A percentile compares a stretch with the other conserved stretches of the same genome.
Evolutionary conservation across 139 green algal species (phyloP).

Genomic region (Coelastrella sp.): DNA sequence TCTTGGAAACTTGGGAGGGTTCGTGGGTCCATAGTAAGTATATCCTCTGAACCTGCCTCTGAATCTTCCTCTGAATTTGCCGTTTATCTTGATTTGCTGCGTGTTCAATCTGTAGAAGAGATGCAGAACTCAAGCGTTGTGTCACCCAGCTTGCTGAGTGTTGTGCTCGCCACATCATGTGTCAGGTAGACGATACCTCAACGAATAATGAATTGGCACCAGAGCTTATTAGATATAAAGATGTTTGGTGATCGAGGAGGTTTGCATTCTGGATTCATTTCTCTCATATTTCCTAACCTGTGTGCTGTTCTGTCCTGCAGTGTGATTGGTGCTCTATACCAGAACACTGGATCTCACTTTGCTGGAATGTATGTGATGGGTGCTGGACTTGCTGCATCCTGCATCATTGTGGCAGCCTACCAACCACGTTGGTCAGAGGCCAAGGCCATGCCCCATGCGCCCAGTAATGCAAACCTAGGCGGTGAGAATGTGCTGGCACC

Average conservation of each 20-base stretch:
- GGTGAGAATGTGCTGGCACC: not conserved
- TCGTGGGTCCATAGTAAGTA: slow-evolving; percentile 42
- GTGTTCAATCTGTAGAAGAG: too few species aligned
- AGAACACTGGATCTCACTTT: slow-evolving; percentile 3
- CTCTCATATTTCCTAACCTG: not conserved
- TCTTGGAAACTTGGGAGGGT: slow-evolving; percentile 44
- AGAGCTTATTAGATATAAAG: not conserved
- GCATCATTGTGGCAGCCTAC: slow-evolving; percentile 28
- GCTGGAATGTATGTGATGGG: slow-evolving; percentile 48
- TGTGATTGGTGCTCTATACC: slow-evolving; percentile 35
- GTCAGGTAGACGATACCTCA: too few species aligned
- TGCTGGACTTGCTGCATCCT: slow-evolving; percentile 21
- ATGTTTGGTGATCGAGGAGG: not conserved
- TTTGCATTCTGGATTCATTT: not conserved
- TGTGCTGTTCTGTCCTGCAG: not conserved
- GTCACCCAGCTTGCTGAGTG: too few species aligned
- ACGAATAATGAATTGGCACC: too few species aligned
- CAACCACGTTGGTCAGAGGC: slow-evolving; percentile 29
- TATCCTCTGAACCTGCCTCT: too few species aligned
- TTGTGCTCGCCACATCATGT: not conserved
- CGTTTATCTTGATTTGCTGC: too few species aligned
- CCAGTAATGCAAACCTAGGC: not conserved
- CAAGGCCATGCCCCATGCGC: slow-evolving; percentile 36
- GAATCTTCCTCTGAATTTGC: too few species aligned
- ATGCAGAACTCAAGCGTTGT: too few species aligned